A percentile compares a stretch with the other conserved stretches of the same genome.
Evolutionary conservation across 495 filamentous ascomycete genomes (phyloP).

Genomic region (Wilcoxina mikolae): DNA sequence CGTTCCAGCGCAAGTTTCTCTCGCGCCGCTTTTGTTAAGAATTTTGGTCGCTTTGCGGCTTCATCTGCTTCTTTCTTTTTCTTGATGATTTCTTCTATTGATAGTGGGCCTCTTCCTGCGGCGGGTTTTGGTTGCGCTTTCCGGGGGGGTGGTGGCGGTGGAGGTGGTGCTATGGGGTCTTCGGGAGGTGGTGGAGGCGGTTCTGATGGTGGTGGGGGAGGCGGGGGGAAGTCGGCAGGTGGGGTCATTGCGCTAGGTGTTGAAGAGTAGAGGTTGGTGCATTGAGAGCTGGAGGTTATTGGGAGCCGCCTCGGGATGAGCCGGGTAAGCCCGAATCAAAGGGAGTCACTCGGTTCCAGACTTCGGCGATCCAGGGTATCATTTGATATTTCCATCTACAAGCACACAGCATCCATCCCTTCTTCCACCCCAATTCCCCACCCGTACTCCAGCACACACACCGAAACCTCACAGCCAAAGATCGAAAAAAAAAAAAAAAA

Average conservation of each 20-base stretch:
- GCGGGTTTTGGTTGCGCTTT: constrained; percentile 16
- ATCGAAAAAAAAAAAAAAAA: neutral
- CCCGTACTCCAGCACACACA: neutral
- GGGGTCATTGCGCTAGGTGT: too few species aligned
- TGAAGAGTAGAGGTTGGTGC: too few species aligned
- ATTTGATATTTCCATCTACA: too few species aligned
- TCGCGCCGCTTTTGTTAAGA: constrained; percentile 75
- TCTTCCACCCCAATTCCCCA: neutral
- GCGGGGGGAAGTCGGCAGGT: constrained; percentile 20
- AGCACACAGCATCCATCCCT: neutral
- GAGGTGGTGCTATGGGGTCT: constrained; percentile 23
- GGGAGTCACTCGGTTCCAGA: too few species aligned
- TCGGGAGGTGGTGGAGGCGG: constrained; percentile 48
- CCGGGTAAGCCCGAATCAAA: too few species aligned
- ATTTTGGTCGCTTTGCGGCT: constrained; percentile 74
- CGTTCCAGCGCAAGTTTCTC: constrained; percentile 79
- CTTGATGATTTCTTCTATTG: constrained; percentile 60
- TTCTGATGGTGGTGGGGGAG: constrained; percentile 39
- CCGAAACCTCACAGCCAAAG: neutral
- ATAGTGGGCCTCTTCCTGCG: constrained; percentile 42
- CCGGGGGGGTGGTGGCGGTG: constrained; percentile 30
- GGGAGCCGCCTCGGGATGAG: too few species aligned
- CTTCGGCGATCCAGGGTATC: too few species aligned
- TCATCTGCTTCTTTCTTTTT: constrained; percentile 70
- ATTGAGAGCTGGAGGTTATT: too few species aligned